Conservation (phyloP, 257 asterid species). For the Penstemon newberryi region DNA sequence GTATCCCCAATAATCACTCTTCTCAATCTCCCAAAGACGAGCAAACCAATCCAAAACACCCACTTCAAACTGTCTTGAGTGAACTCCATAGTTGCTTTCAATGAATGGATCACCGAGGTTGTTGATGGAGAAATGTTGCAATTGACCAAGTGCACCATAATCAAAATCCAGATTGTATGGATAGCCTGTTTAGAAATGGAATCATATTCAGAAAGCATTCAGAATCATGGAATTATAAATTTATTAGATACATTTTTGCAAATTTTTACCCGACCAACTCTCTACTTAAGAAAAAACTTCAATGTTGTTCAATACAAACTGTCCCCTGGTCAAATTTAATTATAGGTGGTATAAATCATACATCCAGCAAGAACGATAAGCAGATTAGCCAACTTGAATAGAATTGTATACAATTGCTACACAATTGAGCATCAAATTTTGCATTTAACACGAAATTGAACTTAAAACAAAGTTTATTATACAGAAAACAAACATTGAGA, state of each 20-base stretch:
- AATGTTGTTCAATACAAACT: no score
- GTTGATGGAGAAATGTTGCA: conserved; percentile 95
- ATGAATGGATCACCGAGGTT: conserved; percentile 96
- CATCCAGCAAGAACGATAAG: no score
- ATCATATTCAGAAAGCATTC: conserved; percentile 9
- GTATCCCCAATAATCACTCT: conserved; percentile 89
- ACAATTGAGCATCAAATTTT: neutral
- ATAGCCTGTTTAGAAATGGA: conserved; percentile 58
- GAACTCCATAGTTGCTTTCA: conserved; percentile 95
- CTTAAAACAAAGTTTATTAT: neutral
- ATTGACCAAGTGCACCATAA: conserved; percentile 81
- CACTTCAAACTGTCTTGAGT: conserved; percentile 95
- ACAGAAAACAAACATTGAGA: neutral
- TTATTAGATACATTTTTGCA: no score
- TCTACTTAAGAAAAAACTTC: no score
- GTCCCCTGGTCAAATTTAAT: no score
- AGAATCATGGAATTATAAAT: no score
- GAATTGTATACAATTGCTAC: neutral
- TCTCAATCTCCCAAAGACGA: conserved; percentile 86
- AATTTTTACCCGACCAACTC: no score
- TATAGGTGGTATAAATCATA: no score
- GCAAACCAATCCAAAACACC: conserved; percentile 98
- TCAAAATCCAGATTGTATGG: conserved; percentile 96
- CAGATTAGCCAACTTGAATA: no score
- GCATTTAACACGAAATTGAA: neutral